Conservation (phyloP, 2,329 filamentous ascomycete genomes). For the Diaporthe ilicicola region DNA sequence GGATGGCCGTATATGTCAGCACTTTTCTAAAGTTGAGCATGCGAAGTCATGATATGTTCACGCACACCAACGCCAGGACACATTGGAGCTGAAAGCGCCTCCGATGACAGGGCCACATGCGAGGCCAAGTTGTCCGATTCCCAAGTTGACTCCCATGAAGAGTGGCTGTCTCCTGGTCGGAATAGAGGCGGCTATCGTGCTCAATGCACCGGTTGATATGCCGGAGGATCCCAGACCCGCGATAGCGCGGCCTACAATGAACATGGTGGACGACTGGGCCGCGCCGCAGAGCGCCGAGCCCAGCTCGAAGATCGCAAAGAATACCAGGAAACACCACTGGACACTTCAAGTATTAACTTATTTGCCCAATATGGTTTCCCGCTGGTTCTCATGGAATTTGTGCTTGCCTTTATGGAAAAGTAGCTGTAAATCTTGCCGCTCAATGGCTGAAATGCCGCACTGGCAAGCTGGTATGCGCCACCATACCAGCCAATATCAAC, state of each 20-base stretch:
- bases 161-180: not conserved
- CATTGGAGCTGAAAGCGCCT: conserved; percentile 49
- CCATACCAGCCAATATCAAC: conserved; percentile 46
- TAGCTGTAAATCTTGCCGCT: conserved; percentile 32
- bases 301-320: conserved; percentile 28
- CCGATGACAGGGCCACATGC: conserved; percentile 57
- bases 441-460: conserved; percentile 23
- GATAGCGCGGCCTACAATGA: conserved; percentile 22
- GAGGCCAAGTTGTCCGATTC: conserved; percentile 53
- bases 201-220: not conserved
- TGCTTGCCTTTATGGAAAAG: not conserved
- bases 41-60: too few species aligned
- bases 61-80: conserved; percentile 53
- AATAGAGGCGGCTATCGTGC: not conserved
- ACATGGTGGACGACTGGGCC: conserved; percentile 22
- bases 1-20: too few species aligned
- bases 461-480: conserved; percentile 38
- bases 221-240: conserved; percentile 23
- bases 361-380: too few species aligned
- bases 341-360: not conserved
- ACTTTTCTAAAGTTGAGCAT: too few species aligned
- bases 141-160: conserved; percentile 9
- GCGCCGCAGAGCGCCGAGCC: conserved; percentile 22
- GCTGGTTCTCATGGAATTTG: too few species aligned
- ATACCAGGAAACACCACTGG: not conserved